Conservation (phyloP, 2,329 filamentous ascomycete genomes). For the Aspergillus alliaceus region DNA sequence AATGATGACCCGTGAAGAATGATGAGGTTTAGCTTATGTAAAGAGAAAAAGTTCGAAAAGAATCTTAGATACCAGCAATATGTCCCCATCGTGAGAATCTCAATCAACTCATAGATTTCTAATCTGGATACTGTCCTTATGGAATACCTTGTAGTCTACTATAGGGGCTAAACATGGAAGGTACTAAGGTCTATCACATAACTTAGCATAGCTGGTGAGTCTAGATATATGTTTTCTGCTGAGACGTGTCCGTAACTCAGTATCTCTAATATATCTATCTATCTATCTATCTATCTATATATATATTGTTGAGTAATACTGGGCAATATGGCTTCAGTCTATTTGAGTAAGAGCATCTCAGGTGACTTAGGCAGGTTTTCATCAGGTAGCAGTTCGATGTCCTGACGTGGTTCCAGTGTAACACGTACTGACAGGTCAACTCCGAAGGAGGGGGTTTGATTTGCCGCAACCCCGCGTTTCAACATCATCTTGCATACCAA, state of each 20-base stretch:
- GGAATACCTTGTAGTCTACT: no score
- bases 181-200: no score
- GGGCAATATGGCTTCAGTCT: no score
- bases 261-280: no score
- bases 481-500: neutral
- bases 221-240: no score
- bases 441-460: neutral
- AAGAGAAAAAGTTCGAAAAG: constrained; percentile 22
- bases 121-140: neutral
- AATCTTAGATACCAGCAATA: constrained; percentile 35
- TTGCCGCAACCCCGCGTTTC: neutral
- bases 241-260: no score
- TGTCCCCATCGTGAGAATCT: neutral
- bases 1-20: no score
- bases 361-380: neutral
- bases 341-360: neutral
- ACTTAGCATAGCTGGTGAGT: no score
- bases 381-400: neutral
- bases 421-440: neutral
- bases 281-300: no score
- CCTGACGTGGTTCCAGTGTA: neutral
- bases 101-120: neutral
- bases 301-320: no score
- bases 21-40: no score
- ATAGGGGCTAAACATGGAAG: no score